phyloP scores from a whole-genome alignment of 352 stramenopile species.

The Pythium scleroteichum region DNA sequence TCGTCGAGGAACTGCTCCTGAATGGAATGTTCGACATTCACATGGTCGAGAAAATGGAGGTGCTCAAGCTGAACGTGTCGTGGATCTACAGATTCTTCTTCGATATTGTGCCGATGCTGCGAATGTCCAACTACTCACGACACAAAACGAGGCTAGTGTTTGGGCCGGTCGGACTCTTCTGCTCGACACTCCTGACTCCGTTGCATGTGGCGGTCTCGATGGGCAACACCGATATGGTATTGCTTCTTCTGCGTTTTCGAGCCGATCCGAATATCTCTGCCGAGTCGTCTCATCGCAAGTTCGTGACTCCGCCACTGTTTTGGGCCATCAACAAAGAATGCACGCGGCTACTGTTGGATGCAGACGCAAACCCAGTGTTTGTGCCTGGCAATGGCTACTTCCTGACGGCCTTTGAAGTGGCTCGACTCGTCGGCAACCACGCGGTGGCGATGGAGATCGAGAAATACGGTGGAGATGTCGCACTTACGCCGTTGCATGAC shows the following conservation, averaged over 20 bases:
- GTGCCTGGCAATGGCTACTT: constrained; percentile 59
- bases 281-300: constrained; percentile 56
- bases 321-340: constrained; percentile 75
- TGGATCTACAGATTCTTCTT: constrained; percentile 75
- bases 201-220: constrained; percentile 76
- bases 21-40: constrained; percentile 69
- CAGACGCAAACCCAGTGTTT: constrained; percentile 66
- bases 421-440: constrained; percentile 60
- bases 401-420: constrained; percentile 73
- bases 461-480: constrained; percentile 78
- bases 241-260: constrained; percentile 57
- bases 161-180: constrained; percentile 54
- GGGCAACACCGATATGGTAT: constrained; percentile 64
- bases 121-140: constrained; percentile 44
- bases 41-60: constrained; percentile 72
- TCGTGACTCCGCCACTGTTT: constrained; percentile 65
- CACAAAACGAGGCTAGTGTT: constrained; percentile 48
- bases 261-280: constrained; percentile 61
- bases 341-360: constrained; percentile 58
- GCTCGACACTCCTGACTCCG: constrained; percentile 66
- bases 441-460: constrained; percentile 71
- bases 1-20: constrained; percentile 63
- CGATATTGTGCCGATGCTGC: constrained; percentile 54
- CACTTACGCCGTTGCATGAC: constrained; percentile 72
- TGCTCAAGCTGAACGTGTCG: constrained; percentile 61